Percentiles rank a stretch among this genome's conserved stretches.
Evolutionary conservation across 2,329 filamentous ascomycete genomes (phyloP).

Genomic region (Cladosporium velox): DNA sequence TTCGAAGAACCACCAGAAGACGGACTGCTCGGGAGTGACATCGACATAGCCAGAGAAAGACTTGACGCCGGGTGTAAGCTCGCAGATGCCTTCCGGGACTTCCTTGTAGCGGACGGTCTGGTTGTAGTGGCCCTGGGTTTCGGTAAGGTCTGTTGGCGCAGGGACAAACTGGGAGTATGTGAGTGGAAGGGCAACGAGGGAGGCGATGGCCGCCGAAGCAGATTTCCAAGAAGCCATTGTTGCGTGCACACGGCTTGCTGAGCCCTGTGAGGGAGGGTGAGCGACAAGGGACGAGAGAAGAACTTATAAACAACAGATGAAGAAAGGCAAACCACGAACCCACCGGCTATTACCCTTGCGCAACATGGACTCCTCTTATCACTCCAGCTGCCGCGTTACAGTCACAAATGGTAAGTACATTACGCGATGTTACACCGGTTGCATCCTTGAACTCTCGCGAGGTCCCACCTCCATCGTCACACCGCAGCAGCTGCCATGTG

Average conservation of each 20-base stretch:
- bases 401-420: background rate
- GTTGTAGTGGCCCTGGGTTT: slow-evolving; percentile 47
- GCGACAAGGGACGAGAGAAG: background rate
- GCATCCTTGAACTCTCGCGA: background rate
- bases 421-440: slow-evolving; percentile 10
- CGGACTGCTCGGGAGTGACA: slow-evolving; percentile 53
- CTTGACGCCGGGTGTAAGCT: slow-evolving; percentile 58
- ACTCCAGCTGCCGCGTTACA: background rate
- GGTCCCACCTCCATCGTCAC: slow-evolving; percentile 2
- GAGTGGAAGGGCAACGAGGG: background rate
- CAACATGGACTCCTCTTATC: background rate
- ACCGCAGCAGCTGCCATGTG: background rate
- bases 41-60: slow-evolving; percentile 60
- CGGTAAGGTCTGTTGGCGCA: slow-evolving; percentile 47
- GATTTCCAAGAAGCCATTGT: background rate
- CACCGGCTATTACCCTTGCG: background rate
- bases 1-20: slow-evolving; percentile 62
- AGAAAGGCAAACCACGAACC: background rate
- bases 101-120: slow-evolving; percentile 61
- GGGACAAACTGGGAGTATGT: slow-evolving; percentile 46
- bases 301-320: background rate
- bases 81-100: slow-evolving; percentile 57
- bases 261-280: background rate
- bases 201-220: background rate
- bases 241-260: background rate